Percentiles rank a stretch among this genome's conserved stretches.
Conservation (phyloP, 805 yeast genomes). For the Candida jianshihensis region DNA sequence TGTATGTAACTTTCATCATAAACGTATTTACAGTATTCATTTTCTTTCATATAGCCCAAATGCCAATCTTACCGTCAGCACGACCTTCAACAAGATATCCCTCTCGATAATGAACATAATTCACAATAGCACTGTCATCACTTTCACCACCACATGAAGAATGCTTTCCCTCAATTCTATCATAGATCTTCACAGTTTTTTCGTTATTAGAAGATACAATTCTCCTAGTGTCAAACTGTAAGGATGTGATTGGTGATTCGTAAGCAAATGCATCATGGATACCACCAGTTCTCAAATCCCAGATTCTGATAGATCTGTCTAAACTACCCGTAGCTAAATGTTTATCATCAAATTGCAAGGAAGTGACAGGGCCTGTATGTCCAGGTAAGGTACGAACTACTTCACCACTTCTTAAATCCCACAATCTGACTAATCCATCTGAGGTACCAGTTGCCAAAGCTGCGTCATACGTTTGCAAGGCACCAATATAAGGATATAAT, state of each 20-base stretch:
- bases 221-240: constrained; percentile 53
- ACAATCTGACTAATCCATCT: constrained; percentile 66
- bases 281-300: constrained; percentile 70
- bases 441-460: constrained; percentile 75
- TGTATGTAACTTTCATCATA: no score
- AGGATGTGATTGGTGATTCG: constrained; percentile 44
- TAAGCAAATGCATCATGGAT: constrained; percentile 56
- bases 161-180: constrained; percentile 46
- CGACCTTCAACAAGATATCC: constrained; percentile 66
- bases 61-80: constrained; percentile 49
- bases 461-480: constrained; percentile 65
- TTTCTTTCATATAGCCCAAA: constrained; percentile 47
- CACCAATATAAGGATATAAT: constrained; percentile 45
- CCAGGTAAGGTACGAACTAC: constrained; percentile 56
- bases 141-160: constrained; percentile 42
- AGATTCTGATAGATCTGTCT: constrained; percentile 57
- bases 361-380: constrained; percentile 62
- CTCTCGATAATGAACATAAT: constrained; percentile 44
- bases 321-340: constrained; percentile 56
- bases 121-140: constrained; percentile 26
- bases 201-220: constrained; percentile 49
- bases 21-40: neutral
- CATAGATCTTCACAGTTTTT: constrained; percentile 47
- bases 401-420: constrained; percentile 72
- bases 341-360: constrained; percentile 61